phyloP scores from a whole-genome alignment of 768 basidiomycete species.

The Rhodotorula graminis region DNA sequence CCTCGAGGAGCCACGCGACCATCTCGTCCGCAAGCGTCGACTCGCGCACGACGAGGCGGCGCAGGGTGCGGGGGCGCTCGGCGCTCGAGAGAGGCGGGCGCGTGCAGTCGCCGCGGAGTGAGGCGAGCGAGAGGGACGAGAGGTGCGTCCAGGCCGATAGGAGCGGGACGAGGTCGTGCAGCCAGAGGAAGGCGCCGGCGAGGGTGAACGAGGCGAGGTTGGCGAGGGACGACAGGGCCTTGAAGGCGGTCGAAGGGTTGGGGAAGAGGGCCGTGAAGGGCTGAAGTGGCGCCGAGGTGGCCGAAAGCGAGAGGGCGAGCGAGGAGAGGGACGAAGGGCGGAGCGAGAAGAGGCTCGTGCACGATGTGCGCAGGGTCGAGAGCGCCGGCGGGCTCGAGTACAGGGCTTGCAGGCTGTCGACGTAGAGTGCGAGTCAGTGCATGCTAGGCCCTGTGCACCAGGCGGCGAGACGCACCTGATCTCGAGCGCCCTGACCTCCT shows the following conservation, averaged over 20 bases:
- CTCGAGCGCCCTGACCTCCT: neutral
- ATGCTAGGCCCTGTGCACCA: no score
- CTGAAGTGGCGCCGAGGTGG: no score
- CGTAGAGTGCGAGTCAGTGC: neutral
- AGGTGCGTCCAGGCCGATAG: neutral
- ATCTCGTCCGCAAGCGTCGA: neutral
- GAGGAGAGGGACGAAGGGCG: neutral
- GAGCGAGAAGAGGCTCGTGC: neutral
- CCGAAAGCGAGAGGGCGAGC: neutral
- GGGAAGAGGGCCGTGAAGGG: neutral
- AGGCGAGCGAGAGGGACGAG: neutral
- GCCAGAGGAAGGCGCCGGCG: neutral
- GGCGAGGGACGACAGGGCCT: neutral
- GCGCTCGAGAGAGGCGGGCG: neutral
- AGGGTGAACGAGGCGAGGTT: neutral
- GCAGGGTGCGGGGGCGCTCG: neutral
- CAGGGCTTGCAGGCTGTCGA: neutral
- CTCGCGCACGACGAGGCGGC: neutral
- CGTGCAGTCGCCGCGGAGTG: neutral
- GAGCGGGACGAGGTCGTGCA: constrained; percentile 1
- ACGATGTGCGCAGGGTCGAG: neutral
- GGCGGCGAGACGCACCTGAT: neutral
- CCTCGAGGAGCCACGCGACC: neutral
- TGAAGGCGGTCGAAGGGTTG: neutral
- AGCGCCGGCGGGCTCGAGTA: neutral